These are phyloP conservation scores for Erysiphe pulchra DNA, from an alignment of 2,329 filamentous ascomycete species.

Conservation along the genomic window DNA sequence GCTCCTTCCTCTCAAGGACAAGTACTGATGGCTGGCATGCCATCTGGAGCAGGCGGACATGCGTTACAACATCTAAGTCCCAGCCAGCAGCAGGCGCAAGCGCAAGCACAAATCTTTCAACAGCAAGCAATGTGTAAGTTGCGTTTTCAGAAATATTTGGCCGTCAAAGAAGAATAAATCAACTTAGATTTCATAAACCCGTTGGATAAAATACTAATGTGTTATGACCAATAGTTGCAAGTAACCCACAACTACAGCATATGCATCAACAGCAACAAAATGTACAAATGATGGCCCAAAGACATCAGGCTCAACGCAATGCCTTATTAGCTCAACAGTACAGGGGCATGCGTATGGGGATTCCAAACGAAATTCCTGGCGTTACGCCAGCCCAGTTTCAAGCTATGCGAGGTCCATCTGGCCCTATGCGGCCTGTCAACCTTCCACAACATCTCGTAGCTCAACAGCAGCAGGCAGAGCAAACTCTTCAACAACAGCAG, in stretches of 20 bases:
- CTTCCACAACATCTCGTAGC: constrained; percentile 20
- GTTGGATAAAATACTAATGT: not conserved
- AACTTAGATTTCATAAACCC: not conserved
- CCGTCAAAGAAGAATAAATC: not conserved
- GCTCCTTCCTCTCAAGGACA: constrained; percentile 42
- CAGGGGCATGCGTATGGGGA: constrained; percentile 24
- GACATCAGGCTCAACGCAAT: constrained; percentile 21
- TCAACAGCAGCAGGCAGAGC: constrained; percentile 15
- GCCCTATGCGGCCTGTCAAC: constrained; percentile 18
- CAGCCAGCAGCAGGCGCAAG: constrained; percentile 14
- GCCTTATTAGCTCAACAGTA: constrained; percentile 27
- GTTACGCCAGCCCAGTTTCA: constrained; percentile 26
- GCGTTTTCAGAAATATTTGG: not conserved
- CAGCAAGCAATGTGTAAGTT: constrained; percentile 11
- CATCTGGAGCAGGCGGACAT: constrained; percentile 34
- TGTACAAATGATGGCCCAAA: constrained; percentile 29
- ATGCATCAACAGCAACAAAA: constrained; percentile 33
- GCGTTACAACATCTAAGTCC: constrained; percentile 48
- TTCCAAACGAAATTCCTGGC: constrained; percentile 26
- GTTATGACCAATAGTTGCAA: constrained; percentile 7
- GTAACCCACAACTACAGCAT: constrained; percentile 15
- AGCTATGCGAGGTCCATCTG: constrained; percentile 18
- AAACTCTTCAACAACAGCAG: constrained; percentile 17
- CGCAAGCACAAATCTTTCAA: constrained; percentile 5
- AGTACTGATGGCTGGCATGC: constrained; percentile 53